Evolutionary conservation across 768 basidiomycete genomes (phyloP).

Genomic region (Agaricus blazei): DNA sequence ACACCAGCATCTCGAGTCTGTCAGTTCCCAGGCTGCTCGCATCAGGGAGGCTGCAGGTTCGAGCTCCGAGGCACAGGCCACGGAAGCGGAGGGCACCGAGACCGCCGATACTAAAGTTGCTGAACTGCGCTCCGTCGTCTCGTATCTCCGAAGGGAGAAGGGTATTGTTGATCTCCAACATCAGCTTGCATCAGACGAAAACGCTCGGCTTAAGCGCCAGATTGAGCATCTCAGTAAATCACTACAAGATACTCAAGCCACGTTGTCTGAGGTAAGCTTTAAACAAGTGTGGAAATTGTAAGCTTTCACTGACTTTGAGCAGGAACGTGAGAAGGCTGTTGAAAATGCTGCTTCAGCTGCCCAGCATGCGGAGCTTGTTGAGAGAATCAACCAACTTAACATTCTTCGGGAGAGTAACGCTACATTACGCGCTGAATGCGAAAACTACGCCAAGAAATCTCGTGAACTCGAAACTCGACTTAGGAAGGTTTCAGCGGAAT

Average conservation of each 20-base stretch:
- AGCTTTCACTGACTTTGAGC: neutral
- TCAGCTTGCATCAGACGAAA: slow-evolving; percentile 75
- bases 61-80: slow-evolving; percentile 20
- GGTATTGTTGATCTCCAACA: slow-evolving; percentile 88
- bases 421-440: slow-evolving; percentile 74
- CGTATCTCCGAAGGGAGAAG: slow-evolving; percentile 85
- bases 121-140: slow-evolving; percentile 73
- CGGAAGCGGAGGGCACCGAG: slow-evolving; percentile 40
- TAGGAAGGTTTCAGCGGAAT: slow-evolving; percentile 49
- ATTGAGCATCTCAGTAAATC: slow-evolving; percentile 67
- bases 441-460: slow-evolving; percentile 62
- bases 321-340: slow-evolving; percentile 82
- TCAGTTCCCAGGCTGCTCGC: slow-evolving; percentile 77
- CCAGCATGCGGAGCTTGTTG: slow-evolving; percentile 80
- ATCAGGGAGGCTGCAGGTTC: slow-evolving; percentile 59
- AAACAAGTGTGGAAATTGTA: neutral
- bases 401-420: slow-evolving; percentile 86
- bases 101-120: slow-evolving; percentile 61
- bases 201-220: slow-evolving; percentile 64
- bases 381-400: slow-evolving; percentile 83
- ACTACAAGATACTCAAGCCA: slow-evolving; percentile 64
- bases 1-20: slow-evolving; percentile 80
- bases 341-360: slow-evolving; percentile 66
- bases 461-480: slow-evolving; percentile 64
- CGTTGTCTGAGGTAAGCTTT: slow-evolving; percentile 59